Evolutionary conservation across 768 basidiomycete genomes (phyloP).

Genomic region (Gelatoporia subvermispora): DNA sequence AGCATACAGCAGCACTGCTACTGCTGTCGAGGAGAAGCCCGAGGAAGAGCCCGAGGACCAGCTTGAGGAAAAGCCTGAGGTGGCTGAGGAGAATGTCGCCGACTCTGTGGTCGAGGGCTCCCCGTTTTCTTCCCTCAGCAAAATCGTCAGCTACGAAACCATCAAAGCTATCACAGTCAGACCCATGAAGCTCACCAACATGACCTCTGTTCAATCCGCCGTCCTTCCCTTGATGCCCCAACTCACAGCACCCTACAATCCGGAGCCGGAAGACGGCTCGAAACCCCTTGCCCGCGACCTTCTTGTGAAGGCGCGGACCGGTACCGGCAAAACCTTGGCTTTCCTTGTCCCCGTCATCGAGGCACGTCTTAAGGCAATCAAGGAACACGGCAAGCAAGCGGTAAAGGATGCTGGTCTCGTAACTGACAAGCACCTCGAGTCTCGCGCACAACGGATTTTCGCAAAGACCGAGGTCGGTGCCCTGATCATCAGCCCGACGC

Average conservation of each 20-base stretch:
- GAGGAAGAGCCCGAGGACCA: too few species aligned
- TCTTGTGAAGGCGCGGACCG: conserved; percentile 83
- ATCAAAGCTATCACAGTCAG: conserved; percentile 50
- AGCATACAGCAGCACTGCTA: neutral
- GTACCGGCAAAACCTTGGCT: conserved; percentile 85
- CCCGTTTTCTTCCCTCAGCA: conserved; percentile 34
- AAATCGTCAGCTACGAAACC: conserved; percentile 34
- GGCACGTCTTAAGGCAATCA: conserved; percentile 58
- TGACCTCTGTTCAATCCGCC: conserved; percentile 80
- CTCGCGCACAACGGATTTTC: conserved; percentile 31
- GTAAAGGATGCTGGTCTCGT: conserved; percentile 37
- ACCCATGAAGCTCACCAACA: conserved; percentile 64
- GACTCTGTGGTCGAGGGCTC: conserved; percentile 9
- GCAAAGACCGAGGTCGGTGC: conserved; percentile 54
- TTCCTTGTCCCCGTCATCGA: conserved; percentile 88
- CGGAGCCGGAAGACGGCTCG: conserved; percentile 19
- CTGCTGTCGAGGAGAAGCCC: neutral
- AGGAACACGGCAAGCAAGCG: conserved; percentile 36
- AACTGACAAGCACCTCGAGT: conserved; percentile 25
- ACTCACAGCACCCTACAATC: conserved; percentile 50
- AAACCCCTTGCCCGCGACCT: conserved; percentile 49
- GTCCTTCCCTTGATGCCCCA: conserved; percentile 75
- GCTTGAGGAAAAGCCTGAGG: too few species aligned
- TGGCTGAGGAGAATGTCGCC: neutral
- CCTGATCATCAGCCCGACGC: conserved; percentile 83